A percentile compares a stretch with the other conserved stretches of the same genome.
Conservation (phyloP, 176 grass and related monocot species). For the Zoysia japonica region DNA sequence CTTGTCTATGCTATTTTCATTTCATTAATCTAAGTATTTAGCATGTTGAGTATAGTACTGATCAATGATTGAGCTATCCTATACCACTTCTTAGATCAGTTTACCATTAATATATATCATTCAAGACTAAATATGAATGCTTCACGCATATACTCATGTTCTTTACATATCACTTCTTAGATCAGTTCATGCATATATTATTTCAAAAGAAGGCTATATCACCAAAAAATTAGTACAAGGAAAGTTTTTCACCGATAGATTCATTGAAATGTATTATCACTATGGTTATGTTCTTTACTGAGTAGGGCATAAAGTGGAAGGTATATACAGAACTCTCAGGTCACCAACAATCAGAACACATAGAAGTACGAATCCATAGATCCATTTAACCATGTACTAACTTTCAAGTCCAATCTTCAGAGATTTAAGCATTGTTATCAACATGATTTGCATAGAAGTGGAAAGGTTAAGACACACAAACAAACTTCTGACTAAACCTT, state of each 20-base stretch:
- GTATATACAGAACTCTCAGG: background rate
- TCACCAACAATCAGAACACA: background rate
- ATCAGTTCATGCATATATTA: background rate
- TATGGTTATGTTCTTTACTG: background rate
- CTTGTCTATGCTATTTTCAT: background rate
- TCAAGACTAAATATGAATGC: background rate
- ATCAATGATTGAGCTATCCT: conserved; percentile 1
- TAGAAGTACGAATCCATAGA: background rate
- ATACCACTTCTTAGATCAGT: background rate
- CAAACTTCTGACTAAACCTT: background rate
- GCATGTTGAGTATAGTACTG: conserved; percentile 1
- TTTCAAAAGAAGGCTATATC: conserved; percentile 1
- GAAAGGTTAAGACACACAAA: background rate
- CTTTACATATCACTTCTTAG: background rate
- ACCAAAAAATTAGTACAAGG: background rate
- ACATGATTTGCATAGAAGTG: background rate
- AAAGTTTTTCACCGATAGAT: background rate
- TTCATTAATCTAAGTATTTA: background rate
- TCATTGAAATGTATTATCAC: background rate
- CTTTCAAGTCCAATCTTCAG: background rate
- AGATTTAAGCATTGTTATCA: background rate
- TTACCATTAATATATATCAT: background rate
- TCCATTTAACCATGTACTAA: background rate
- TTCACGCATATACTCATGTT: too few species aligned
- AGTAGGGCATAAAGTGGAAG: background rate